Percentiles rank a stretch among this genome's conserved stretches.
Evolutionary conservation across 2,329 filamentous ascomycete genomes (phyloP).

Genomic region (Aspergillus tanneri): DNA sequence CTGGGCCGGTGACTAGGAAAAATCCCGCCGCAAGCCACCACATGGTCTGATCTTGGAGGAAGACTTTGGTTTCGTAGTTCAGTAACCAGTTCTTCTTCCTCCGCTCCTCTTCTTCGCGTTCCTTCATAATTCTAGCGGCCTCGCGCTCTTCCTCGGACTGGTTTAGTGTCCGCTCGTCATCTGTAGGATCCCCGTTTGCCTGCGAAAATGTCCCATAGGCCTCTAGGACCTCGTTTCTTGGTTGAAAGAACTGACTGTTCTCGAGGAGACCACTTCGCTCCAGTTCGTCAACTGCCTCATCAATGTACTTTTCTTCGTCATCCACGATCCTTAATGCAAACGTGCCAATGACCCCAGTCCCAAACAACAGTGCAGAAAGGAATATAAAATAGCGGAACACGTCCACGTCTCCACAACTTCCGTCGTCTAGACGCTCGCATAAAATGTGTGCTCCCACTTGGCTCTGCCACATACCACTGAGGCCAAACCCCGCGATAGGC

Average conservation of each 20-base stretch:
- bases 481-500: conserved; percentile 87
- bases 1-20: conserved; percentile 87
- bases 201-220: conserved; percentile 47
- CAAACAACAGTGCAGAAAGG: conserved; percentile 67
- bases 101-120: conserved; percentile 54
- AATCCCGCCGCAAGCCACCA: conserved; percentile 91
- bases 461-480: conserved; percentile 95
- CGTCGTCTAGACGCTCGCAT: conserved; percentile 68
- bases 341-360: conserved; percentile 69
- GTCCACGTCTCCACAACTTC: conserved; percentile 57
- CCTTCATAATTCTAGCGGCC: conserved; percentile 35
- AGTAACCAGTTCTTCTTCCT: conserved; percentile 86
- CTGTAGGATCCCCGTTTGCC: conserved; percentile 37
- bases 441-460: conserved; percentile 79
- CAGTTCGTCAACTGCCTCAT: conserved; percentile 85
- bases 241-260: conserved; percentile 69
- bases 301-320: conserved; percentile 75
- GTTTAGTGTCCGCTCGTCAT: conserved; percentile 36
- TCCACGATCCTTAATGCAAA: conserved; percentile 76
- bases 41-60: conserved; percentile 88
- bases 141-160: conserved; percentile 32
- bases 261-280: conserved; percentile 78
- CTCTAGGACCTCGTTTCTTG: conserved; percentile 47
- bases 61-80: conserved; percentile 84
- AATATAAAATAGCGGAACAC: conserved; percentile 90